These are phyloP conservation scores for Lecanicillium sp. DNA, from an alignment of 2,329 filamentous ascomycete species.

Conservation along the genomic window DNA sequence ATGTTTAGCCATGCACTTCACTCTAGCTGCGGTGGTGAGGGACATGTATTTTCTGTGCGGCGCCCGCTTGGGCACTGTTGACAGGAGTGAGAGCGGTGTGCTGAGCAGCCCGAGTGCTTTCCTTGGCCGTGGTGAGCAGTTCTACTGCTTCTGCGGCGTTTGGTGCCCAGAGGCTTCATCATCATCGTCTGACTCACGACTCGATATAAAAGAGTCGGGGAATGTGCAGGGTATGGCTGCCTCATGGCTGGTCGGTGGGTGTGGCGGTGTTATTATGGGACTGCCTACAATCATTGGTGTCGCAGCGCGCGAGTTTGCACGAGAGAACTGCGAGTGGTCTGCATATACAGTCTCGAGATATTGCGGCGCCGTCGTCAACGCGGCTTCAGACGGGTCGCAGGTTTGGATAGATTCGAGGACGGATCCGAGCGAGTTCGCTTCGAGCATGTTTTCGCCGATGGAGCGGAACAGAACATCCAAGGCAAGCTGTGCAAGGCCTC, in stretches of 20 bases:
- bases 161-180: neutral
- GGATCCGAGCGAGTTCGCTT: slow-evolving; percentile 47
- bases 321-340: slow-evolving; percentile 50
- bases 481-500: slow-evolving; percentile 84
- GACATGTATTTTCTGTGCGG: slow-evolving; percentile 28
- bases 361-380: slow-evolving; percentile 62
- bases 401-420: slow-evolving; percentile 67
- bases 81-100: slow-evolving; percentile 4
- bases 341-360: slow-evolving; percentile 76
- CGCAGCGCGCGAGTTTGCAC: slow-evolving; percentile 55
- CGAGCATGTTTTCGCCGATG: slow-evolving; percentile 63
- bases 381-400: slow-evolving; percentile 75
- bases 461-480: slow-evolving; percentile 86
- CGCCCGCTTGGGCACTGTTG: slow-evolving; percentile 30
- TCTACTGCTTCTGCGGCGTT: slow-evolving; percentile 20
- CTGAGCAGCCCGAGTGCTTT: neutral
- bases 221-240: slow-evolving; percentile 18
- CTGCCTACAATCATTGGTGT: slow-evolving; percentile 62
- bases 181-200: too few relatives aligned
- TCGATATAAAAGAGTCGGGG: slow-evolving; percentile 14
- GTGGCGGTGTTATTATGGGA: slow-evolving; percentile 21
- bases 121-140: slow-evolving; percentile 11
- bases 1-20: slow-evolving; percentile 41
- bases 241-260: slow-evolving; percentile 11
- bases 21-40: slow-evolving; percentile 35